These are phyloP conservation scores for Hygrophoropsis aurantiaca DNA, from an alignment of 768 basidiomycete species.

Conservation along the genomic window DNA sequence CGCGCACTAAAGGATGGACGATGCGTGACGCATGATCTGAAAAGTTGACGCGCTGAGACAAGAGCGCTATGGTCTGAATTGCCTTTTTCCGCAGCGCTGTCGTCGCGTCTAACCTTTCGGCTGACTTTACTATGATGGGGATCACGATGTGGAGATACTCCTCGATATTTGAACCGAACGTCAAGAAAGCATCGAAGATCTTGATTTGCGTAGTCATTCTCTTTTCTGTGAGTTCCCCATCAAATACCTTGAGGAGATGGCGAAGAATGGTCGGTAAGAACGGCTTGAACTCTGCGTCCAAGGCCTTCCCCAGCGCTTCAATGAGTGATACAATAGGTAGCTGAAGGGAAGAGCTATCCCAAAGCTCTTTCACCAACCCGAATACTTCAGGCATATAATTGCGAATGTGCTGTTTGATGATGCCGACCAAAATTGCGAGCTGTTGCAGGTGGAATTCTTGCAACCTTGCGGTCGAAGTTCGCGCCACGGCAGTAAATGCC, in stretches of 20 bases:
- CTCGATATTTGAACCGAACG: slow-evolving; percentile 95
- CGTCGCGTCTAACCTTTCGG: slow-evolving; percentile 78
- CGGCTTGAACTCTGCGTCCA: slow-evolving; percentile 97
- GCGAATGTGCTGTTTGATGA: slow-evolving; percentile 96
- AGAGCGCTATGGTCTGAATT: slow-evolving; percentile 85
- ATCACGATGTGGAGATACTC: slow-evolving; percentile 97
- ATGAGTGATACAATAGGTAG: slow-evolving; percentile 90
- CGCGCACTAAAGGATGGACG: slow-evolving; percentile 91
- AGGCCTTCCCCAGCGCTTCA: slow-evolving; percentile 87
- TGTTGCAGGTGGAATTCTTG: slow-evolving; percentile 96
- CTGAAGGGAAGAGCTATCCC: slow-evolving; percentile 83
- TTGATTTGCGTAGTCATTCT: slow-evolving; percentile 78
- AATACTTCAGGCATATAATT: slow-evolving; percentile 89
- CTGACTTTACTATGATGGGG: slow-evolving; percentile 89
- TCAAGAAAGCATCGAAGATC: slow-evolving; percentile 91
- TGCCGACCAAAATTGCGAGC: slow-evolving; percentile 90
- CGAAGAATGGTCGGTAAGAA: slow-evolving; percentile 91
- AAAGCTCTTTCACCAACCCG: slow-evolving; percentile 82
- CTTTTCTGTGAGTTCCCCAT: slow-evolving; percentile 83
- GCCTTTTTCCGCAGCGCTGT: slow-evolving; percentile 81
- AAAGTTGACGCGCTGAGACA: slow-evolving; percentile 93
- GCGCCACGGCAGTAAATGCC: slow-evolving; percentile 87
- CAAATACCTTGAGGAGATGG: slow-evolving; percentile 86
- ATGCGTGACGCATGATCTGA: slow-evolving; percentile 97
- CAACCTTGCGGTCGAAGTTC: slow-evolving; percentile 73